Conservation (phyloP, 75 land plant species). For the Selaginella moellendorffii region DNA sequence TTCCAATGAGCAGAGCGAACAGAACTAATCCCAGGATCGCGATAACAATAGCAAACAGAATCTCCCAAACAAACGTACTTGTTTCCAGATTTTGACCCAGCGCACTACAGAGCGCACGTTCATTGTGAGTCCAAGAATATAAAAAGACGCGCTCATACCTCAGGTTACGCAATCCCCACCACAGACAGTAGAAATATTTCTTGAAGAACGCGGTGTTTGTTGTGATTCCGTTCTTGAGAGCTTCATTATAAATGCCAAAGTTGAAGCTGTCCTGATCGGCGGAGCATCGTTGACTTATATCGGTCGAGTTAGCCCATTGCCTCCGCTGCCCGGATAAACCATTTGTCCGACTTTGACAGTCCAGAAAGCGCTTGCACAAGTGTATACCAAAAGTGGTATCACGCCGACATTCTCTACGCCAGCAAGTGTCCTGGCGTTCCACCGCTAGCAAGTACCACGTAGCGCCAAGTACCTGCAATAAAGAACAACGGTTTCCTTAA, state of each 20-base stretch:
- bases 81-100: constrained; percentile 67
- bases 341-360: constrained; percentile 24
- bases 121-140: not conserved
- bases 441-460: constrained; percentile 78
- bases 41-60: constrained; percentile 58
- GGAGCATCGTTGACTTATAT: constrained; percentile 33
- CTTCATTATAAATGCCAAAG: constrained; percentile 67
- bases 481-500: not conserved
- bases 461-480: constrained; percentile 67
- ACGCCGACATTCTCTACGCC: constrained; percentile 44
- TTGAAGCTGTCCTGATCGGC: constrained; percentile 14
- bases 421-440: constrained; percentile 70
- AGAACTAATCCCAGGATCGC: constrained; percentile 69
- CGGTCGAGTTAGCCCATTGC: constrained; percentile 35
- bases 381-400: constrained; percentile 26
- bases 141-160: constrained; percentile 31
- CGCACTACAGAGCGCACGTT: constrained; percentile 37
- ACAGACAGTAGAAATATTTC: constrained; percentile 85
- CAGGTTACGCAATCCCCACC: constrained; percentile 77
- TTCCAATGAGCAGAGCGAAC: constrained; percentile 80
- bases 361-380: constrained; percentile 38
- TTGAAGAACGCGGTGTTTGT: constrained; percentile 25
- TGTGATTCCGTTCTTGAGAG: constrained; percentile 27
- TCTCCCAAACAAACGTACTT: constrained; percentile 65
- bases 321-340: constrained; percentile 12